phyloP scores from a whole-genome alignment of 257 asterid species.

The Pogostemon cablin region DNA sequence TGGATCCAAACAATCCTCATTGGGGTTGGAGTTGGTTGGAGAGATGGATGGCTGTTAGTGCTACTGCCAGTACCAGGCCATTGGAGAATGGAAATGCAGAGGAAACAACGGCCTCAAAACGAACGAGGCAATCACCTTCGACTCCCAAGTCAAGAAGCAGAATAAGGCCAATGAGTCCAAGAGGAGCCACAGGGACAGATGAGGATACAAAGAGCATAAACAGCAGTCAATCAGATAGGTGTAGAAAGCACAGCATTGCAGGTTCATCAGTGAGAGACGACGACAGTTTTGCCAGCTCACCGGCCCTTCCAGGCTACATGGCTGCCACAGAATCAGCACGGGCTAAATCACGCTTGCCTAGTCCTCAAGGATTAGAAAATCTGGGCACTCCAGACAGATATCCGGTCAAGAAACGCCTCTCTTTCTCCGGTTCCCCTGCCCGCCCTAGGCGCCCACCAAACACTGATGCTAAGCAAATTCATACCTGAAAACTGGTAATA shows the following conservation, averaged over 20 bases:
- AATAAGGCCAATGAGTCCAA: constrained; percentile 40
- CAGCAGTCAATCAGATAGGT: constrained; percentile 59
- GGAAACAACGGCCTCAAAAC: constrained; percentile 38
- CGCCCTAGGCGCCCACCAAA: constrained; percentile 15
- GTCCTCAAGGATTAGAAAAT: constrained; percentile 48
- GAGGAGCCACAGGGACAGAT: constrained; percentile 43
- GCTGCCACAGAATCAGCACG: constrained; percentile 62
- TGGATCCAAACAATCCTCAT: constrained; percentile 68
- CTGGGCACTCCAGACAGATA: constrained; percentile 45
- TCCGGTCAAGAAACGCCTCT: constrained; percentile 57
- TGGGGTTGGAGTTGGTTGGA: constrained; percentile 98
- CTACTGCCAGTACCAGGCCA: constrained; percentile 36
- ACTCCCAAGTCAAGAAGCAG: constrained; percentile 55
- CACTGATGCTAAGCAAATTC: background rate
- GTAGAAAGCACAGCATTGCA: constrained; percentile 58
- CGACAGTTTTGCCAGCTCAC: constrained; percentile 65
- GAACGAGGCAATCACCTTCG: constrained; percentile 54
- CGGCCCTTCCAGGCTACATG: constrained; percentile 72
- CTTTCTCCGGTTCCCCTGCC: constrained; percentile 58
- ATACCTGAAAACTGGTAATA: no score
- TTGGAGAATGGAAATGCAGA: constrained; percentile 52
- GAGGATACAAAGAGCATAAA: constrained; percentile 69
- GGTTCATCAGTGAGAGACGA: constrained; percentile 74
- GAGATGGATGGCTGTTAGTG: constrained; percentile 71
- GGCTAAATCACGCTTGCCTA: constrained; percentile 56